Conservation (phyloP, 2,329 filamentous ascomycete genomes). For the Colletotrichum tofieldiae region DNA sequence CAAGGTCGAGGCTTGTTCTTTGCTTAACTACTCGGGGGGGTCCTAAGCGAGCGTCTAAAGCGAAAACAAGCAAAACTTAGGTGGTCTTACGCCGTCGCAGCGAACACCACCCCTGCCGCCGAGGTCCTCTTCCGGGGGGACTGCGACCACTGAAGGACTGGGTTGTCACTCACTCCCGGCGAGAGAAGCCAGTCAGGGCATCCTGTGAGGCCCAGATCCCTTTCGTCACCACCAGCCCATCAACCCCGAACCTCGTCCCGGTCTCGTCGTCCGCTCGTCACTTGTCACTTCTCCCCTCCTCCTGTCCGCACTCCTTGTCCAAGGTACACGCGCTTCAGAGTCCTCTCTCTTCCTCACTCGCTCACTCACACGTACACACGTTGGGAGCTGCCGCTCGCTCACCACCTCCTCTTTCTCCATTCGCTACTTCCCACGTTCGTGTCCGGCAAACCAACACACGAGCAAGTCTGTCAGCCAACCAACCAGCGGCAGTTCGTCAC, state of each 20-base stretch:
- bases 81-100: slow-evolving; percentile 4
- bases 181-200: not conserved
- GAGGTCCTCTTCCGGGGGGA: slow-evolving; percentile 32
- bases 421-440: slow-evolving; percentile 9
- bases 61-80: slow-evolving; percentile 28
- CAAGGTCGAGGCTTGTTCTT: slow-evolving; percentile 5
- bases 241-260: slow-evolving; percentile 3
- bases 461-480: slow-evolving; percentile 4
- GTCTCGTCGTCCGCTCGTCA: slow-evolving; percentile 4
- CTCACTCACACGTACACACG: not conserved
- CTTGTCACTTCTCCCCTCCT: slow-evolving; percentile 1
- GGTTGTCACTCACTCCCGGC: not conserved
- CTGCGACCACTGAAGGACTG: slow-evolving; percentile 22
- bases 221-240: not conserved
- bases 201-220: no score
- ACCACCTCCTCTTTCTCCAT: slow-evolving; percentile 12
- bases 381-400: slow-evolving; percentile 3
- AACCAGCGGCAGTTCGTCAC: slow-evolving; percentile 27
- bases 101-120: slow-evolving; percentile 17
- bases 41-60: not conserved
- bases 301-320: not conserved
- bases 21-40: not conserved
- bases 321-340: not conserved
- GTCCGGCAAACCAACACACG: slow-evolving; percentile 30
- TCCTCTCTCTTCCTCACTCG: not conserved